Evolutionary conservation across 2,329 filamentous ascomycete genomes (phyloP).

Genomic region (Stenocarpella maydis): DNA sequence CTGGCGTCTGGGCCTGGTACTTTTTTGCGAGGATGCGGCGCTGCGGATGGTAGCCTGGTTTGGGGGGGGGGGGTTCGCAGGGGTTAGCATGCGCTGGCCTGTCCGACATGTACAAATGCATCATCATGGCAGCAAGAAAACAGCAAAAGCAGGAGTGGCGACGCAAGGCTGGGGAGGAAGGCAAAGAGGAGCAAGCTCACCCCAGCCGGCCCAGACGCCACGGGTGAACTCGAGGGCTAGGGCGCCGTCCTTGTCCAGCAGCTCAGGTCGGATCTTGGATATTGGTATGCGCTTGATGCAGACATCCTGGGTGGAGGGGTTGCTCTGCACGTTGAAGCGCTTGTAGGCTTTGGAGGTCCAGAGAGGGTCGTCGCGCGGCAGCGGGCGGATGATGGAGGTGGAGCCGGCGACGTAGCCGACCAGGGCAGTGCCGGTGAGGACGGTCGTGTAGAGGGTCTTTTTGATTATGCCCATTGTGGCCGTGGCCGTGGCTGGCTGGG

Average conservation of each 20-base stretch:
- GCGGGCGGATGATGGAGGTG: conserved; percentile 64
- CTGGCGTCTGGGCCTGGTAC: conserved; percentile 63
- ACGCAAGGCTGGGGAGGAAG: not conserved
- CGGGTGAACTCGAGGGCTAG: conserved; percentile 72
- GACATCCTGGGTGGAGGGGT: conserved; percentile 70
- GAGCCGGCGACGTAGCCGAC: conserved; percentile 61
- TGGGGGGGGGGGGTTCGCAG: no score
- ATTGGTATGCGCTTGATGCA: conserved; percentile 70
- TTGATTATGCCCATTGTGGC: conserved; percentile 61
- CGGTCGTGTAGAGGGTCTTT: conserved; percentile 54
- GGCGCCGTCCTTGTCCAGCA: conserved; percentile 66
- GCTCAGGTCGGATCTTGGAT: conserved; percentile 68
- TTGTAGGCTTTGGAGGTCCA: conserved; percentile 65
- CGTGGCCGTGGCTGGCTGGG: conserved; percentile 1
- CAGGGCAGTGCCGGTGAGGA: conserved; percentile 60
- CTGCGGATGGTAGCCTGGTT: conserved; percentile 66
- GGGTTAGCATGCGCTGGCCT: not conserved
- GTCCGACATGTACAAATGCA: not conserved
- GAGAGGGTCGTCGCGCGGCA: conserved; percentile 66
- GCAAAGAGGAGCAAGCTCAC: conserved; percentile 51
- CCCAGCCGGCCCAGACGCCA: conserved; percentile 71
- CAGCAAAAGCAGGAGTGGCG: not conserved
- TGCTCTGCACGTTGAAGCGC: conserved; percentile 68
- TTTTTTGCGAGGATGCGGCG: conserved; percentile 66
- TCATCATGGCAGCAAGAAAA: not conserved